These are phyloP conservation scores for Taphrina sp. DNA, from an alignment of 1,139 yeast genomes.

Conservation along the genomic window DNA sequence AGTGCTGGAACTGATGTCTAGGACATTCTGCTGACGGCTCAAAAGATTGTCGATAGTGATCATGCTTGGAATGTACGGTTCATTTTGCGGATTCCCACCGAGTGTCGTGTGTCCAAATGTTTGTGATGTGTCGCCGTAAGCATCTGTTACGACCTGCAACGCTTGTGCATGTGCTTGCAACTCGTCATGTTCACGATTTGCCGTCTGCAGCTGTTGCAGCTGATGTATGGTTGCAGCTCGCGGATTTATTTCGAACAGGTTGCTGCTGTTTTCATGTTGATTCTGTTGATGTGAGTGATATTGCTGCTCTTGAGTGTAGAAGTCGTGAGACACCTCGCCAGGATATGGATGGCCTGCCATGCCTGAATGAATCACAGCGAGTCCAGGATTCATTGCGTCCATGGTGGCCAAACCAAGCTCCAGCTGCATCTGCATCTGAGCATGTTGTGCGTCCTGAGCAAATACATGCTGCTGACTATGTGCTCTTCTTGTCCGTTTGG, in stretches of 20 bases:
- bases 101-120: not conserved
- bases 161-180: not conserved
- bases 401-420: conserved; percentile 13
- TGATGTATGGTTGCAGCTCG: conserved; percentile 9
- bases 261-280: conserved; percentile 2
- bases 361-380: conserved; percentile 1
- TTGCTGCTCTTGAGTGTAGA: conserved; percentile 2
- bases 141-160: not conserved
- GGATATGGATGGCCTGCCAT: conserved; percentile 3
- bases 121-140: not conserved
- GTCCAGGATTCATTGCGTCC: not conserved
- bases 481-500: conserved; percentile 1
- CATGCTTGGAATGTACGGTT: conserved; percentile 19
- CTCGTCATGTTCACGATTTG: conserved; percentile 6
- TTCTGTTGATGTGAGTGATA: conserved; percentile 1
- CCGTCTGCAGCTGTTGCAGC: conserved; percentile 9
- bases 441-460: conserved; percentile 7
- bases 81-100: conserved; percentile 1
- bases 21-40: conserved; percentile 14
- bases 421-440: conserved; percentile 20
- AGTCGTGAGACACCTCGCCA: conserved; percentile 10
- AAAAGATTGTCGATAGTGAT: conserved; percentile 22
- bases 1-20: no score
- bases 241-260: conserved; percentile 20
- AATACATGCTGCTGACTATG: not conserved